Evolutionary conservation across 176 grass and related monocot species (phyloP), one percentile per base, ranked within the genome.

Genomic region (Raddia distichophylla): DNA sequence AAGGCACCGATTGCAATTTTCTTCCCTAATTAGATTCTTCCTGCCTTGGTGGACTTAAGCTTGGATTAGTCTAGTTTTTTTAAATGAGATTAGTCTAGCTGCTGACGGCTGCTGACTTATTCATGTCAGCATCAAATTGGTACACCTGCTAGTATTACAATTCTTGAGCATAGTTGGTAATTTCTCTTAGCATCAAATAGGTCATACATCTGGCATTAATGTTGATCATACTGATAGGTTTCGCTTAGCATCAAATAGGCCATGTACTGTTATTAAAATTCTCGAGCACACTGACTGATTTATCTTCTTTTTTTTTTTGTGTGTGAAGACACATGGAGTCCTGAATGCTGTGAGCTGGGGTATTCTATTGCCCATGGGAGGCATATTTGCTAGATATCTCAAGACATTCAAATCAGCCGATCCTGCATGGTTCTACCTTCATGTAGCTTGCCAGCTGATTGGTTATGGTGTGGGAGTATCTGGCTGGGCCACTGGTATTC

Each of bases 331-430:
- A 8, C 94, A 97, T 87, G 94, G 94, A 55, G 35, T 93, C 22
- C 64, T 97, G 67, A 97, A 93, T 85, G 91, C 88, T 17, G 91
- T 93, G 69, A 91, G 94, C 76, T 97, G 94, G 94, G 94, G 94
- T 2, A 83, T 97, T 69, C 84, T 97, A 2, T 64, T 97, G 35
- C 94, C 94, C 43, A 82, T 97, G 42, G 94, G 91, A 82, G 91
- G 67, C 43, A 89, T 93, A 55, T 82, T 91, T 15, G 89, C 94
- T 6, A 88, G 94, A 54, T 97, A 97, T 13, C 80, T 97, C 73
- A 91, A 85, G 84, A 92, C 87, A 49, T 97, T 97, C 79, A 88
- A 89, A 40, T 92, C 80, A 3, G 88, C 85, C 0, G 94, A 93
- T 53, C 94, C 94, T 0, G 84, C 94, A 1, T 97, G 94, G 94